Percentiles rank a stretch among this genome's conserved stretches.
phyloP scores from a whole-genome alignment of 306 rosid species.

The Corylus avellana region DNA sequence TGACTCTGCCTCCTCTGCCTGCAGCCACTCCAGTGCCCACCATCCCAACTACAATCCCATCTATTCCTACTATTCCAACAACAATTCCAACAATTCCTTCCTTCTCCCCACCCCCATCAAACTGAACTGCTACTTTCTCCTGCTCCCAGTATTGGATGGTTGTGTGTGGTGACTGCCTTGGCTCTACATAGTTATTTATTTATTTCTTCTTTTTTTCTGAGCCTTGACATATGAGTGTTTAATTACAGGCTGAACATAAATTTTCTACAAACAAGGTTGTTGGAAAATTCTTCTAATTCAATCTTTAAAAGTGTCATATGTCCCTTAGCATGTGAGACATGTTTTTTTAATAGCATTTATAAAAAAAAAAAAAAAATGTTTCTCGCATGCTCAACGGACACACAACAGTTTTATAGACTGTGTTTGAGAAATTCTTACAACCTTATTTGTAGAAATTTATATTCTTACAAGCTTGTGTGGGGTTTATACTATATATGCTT shows the following conservation, averaged over 20 bases:
- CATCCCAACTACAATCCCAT: slow-evolving; percentile 14
- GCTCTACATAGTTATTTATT: neutral
- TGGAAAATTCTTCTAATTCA: no score
- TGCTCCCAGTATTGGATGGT: neutral
- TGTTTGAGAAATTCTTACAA: no score
- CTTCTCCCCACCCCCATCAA: slow-evolving; percentile 33
- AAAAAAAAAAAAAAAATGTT: no score
- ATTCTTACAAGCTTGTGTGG: no score
- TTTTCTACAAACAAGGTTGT: no score
- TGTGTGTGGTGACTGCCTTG: neutral
- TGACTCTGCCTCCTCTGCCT: slow-evolving; percentile 31
- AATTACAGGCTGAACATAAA: neutral
- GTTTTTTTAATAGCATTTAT: no score
- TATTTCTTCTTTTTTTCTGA: neutral
- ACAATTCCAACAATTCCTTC: slow-evolving; percentile 25
- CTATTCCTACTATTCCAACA: slow-evolving; percentile 12
- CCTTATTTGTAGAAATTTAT: no score
- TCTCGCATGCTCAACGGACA: no score
- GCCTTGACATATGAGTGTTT: neutral
- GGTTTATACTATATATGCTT: neutral
- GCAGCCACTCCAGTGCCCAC: slow-evolving; percentile 14
- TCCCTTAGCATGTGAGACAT: no score
- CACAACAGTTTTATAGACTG: no score
- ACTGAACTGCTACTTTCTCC: slow-evolving; percentile 2
- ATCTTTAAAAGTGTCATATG: no score